Evolutionary conservation across 2,329 filamentous ascomycete species (phyloP), one percentile per base, ranked within the genome.

Genomic region (Diaporthe vexans): DNA sequence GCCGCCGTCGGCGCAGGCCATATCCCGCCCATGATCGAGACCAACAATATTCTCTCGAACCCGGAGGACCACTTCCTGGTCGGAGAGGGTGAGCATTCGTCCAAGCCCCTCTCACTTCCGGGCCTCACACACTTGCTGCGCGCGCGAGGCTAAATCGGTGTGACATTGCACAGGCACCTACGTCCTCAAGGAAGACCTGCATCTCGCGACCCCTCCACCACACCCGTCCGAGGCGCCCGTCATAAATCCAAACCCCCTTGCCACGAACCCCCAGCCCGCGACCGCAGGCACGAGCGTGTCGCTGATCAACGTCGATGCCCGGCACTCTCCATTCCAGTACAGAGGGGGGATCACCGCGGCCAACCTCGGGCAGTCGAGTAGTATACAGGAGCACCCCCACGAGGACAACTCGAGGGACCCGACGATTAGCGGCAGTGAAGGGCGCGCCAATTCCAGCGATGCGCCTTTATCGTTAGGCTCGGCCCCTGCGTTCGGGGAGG

Each of bases 181-280:
- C 81, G 89, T 94, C 29, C 90, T 98, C 57, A 93, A 95, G 82
- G 96, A 99, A 84, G 94, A 98, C 82, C 87, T 99, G 37, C 93
- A 95, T 78, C 92, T 99, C 73, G 96, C 97, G 58, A 98, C 95
- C 46, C 97, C 97, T 73, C 96, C 96, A 76, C 95, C 95, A 19
- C 97, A 99, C 84, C 97, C 97, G 29, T 98, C 95, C 76, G 97
- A 99, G 86, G 92, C 94, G 17, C 95, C 95, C 29, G 86, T 95
- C 54, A 85, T 94, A 74, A 98, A 97, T 81, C 93, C 94, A 58
- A 99, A 98, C 81, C 97, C 97, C 35, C 90, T 99, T 56, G 93
- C 95, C 52, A 98, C 96, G 8, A 93, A 90, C 24, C 93, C 95
- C 7, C 91, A 93, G 71, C 94, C 95, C n/a, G 95, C 94, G 4